Evolutionary conservation across 2,329 filamentous ascomycete species (phyloP).

Genomic region (Fusarium gaditjirri): DNA sequence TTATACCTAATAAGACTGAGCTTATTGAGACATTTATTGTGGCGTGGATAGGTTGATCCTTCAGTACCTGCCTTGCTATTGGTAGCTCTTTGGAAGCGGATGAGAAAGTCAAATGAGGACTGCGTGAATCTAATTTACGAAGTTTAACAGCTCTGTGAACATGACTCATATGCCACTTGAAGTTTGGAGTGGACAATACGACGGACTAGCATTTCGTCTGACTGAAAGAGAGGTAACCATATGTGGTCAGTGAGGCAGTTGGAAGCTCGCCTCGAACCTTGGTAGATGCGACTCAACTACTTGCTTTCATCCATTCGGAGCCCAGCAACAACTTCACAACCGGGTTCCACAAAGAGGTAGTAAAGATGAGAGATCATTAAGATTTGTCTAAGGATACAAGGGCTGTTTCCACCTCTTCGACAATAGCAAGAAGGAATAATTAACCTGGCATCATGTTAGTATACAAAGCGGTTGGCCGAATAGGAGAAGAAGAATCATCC

Average conservation of each 20-base stretch:
- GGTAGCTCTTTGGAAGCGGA: neutral
- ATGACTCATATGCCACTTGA: no score
- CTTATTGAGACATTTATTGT: neutral
- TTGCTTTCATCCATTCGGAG: neutral
- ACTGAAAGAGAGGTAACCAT: neutral
- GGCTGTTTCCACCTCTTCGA: neutral
- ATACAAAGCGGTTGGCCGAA: neutral
- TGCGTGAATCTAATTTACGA: neutral
- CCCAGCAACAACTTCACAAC: neutral
- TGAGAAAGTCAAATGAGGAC: neutral
- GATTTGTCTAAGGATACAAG: neutral
- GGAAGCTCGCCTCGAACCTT: neutral
- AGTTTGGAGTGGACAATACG: neutral
- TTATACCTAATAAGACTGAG: neutral
- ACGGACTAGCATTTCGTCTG: neutral
- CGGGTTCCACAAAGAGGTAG: neutral
- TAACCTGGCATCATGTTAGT: neutral
- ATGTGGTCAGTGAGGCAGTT: neutral
- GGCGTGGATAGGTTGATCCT: no score
- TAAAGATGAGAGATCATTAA: neutral
- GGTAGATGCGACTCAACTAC: neutral
- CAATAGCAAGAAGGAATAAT: neutral
- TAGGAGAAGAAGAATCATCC: neutral
- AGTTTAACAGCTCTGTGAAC: accelerated
- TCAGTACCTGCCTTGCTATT: neutral